Evolutionary conservation across 1,284 basidiomycete species (phyloP).

Genomic region (Cronartium quercuum): DNA sequence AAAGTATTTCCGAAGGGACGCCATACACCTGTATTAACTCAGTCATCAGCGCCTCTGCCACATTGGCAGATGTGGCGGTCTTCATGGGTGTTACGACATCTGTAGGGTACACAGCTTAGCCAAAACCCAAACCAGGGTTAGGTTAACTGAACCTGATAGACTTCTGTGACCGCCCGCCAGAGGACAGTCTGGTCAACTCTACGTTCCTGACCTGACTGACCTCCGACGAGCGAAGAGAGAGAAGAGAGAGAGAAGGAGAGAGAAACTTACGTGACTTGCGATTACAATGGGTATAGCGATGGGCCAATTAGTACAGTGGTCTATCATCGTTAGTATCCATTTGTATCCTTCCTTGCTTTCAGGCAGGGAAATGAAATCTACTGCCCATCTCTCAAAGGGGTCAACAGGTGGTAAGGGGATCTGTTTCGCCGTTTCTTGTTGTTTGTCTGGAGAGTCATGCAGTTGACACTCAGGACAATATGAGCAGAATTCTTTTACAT

Average conservation of each 20-base stretch:
- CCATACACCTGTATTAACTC: not conserved
- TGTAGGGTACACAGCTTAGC: too few species aligned
- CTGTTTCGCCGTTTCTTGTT: not conserved
- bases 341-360: not conserved
- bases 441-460: not conserved
- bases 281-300: not conserved
- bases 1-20: not conserved
- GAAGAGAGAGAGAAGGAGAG: too few species aligned
- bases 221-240: too few species aligned
- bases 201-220: too few species aligned
- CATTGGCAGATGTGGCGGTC: not conserved
- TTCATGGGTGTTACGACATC: too few species aligned
- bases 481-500: not conserved
- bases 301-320: conserved; percentile 11
- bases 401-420: not conserved
- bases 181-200: too few species aligned
- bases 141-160: too few species aligned
- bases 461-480: not conserved
- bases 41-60: not conserved
- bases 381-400: conserved; percentile 1
- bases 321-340: not conserved
- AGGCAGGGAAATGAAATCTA: not conserved
- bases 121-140: too few species aligned
- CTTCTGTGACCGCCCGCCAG: too few species aligned
- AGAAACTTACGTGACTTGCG: too few species aligned